phyloP scores from a whole-genome alignment of 495 filamentous ascomycete genomes.

The Entonaema liquescens region DNA sequence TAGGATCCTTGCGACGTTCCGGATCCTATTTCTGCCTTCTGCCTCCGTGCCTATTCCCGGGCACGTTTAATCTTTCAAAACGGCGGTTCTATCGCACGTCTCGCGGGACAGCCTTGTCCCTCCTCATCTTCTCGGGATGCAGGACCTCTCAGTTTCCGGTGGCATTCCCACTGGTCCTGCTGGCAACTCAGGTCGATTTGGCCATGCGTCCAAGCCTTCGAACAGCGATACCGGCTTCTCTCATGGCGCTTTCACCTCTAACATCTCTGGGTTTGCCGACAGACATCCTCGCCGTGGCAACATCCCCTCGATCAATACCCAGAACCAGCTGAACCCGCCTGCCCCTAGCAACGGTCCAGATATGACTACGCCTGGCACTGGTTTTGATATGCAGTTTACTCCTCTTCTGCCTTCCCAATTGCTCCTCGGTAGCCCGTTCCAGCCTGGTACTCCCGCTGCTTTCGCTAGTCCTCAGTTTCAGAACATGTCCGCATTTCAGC shows the following conservation, averaged over 20 bases:
- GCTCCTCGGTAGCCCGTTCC: slow-evolving; percentile 94
- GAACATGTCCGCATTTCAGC: slow-evolving; percentile 79
- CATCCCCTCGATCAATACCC: slow-evolving; percentile 93
- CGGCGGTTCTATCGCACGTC: slow-evolving; percentile 73
- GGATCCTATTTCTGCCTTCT: slow-evolving; percentile 45
- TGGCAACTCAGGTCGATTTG: slow-evolving; percentile 65
- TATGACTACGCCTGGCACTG: slow-evolving; percentile 86
- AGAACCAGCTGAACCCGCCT: slow-evolving; percentile 58
- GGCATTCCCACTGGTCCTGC: slow-evolving; percentile 62
- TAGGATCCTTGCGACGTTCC: slow-evolving; percentile 36
- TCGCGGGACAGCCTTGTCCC: slow-evolving; percentile 79
- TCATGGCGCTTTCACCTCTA: slow-evolving; percentile 86
- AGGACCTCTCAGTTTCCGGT: slow-evolving; percentile 71
- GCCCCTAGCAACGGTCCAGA: slow-evolving; percentile 63
- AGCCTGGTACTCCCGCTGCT: slow-evolving; percentile 88
- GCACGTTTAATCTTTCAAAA: slow-evolving; percentile 69
- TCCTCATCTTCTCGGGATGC: slow-evolving; percentile 86
- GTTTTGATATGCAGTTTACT: slow-evolving; percentile 98
- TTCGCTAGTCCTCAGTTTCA: slow-evolving; percentile 93
- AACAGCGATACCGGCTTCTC: slow-evolving; percentile 88
- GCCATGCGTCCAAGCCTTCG: slow-evolving; percentile 75
- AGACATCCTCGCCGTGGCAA: slow-evolving; percentile 82
- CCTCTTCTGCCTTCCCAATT: slow-evolving; percentile 93
- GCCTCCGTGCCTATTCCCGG: slow-evolving; percentile 58
- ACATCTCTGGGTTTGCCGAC: slow-evolving; percentile 81